Evolutionary conservation across 2,329 filamentous ascomycete genomes (phyloP), one percentile per base, ranked within the genome.

Genomic region (Raffaelea deltoideospora): DNA sequence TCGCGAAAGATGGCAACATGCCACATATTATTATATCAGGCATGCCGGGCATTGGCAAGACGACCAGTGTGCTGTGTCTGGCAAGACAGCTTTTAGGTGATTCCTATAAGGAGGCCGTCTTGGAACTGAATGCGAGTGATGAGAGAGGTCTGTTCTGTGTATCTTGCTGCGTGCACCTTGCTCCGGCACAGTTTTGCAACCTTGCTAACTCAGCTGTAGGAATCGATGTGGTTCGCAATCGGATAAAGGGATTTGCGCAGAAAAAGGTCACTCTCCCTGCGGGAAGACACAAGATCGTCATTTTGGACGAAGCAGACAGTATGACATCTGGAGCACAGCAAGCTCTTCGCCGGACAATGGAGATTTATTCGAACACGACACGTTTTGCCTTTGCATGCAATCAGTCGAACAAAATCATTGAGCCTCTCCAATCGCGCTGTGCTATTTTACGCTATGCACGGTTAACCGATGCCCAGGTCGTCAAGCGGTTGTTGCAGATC

Each of bases 21-120:
- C 90, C 90, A 3, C 90, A 98, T 60, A 76, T 98, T 52, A 96
- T 98, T 59, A 96, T 98, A 51, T 94, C 85, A n/a, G 90, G 90
- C 41, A 96, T 94, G 86, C 90, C 90, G 17, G 90, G 90, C 53
- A 98, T 96, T 52, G 90, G 90, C 58, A 98, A 98, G 66, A 98
- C 90, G 4, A 96, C 90, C 1, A 94, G 86, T 38, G 79, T 98
- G 38, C 65, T 96, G 42, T 96, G 90, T 54, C 73, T 98, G 33
- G 90, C 90, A 15, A 74, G 88, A 41, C 88, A 96, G 55, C 62
- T 98, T 41, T 67, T 98, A 2, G 90, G 90, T 9, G 82, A 93
- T 52, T 72, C 84, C 22, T 98, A 96, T 67, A 96, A 95, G 59
- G 90, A 98, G 64, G 90, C 90, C 0, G 90, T 98, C 3, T 61